Evolutionary conservation across 2,329 filamentous ascomycete genomes (phyloP).

Genomic region (Aspergillus novofumigatus): DNA sequence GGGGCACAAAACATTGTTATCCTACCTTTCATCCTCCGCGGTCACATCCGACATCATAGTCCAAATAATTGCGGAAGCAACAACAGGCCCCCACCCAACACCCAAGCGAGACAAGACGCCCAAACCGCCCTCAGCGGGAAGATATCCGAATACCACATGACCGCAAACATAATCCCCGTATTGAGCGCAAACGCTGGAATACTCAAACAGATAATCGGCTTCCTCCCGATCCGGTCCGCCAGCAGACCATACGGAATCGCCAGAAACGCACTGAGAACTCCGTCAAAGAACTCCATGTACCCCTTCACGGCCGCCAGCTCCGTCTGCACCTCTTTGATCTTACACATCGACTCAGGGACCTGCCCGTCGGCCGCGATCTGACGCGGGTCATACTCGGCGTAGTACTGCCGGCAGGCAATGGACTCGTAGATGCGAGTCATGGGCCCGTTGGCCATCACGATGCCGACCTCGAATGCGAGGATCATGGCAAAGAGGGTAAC

Average conservation of each 20-base stretch:
- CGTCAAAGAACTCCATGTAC: conserved; percentile 48
- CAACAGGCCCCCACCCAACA: conserved; percentile 46
- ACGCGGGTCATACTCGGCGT: conserved; percentile 38
- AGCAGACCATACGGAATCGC: conserved; percentile 49
- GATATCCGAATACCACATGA: conserved; percentile 36
- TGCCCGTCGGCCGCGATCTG: conserved; percentile 40
- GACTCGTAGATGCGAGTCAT: conserved; percentile 48
- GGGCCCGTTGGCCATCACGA: conserved; percentile 42
- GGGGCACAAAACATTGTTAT: background rate
- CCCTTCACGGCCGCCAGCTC: conserved; percentile 49
- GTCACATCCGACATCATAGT: conserved; percentile 52
- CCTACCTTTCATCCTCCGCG: conserved; percentile 41
- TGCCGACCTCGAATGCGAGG: conserved; percentile 43
- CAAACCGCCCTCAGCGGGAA: conserved; percentile 47
- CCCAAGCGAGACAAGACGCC: conserved; percentile 44
- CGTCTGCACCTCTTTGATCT: conserved; percentile 46
- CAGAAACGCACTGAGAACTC: conserved; percentile 40
- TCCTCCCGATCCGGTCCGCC: conserved; percentile 47
- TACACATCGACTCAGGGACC: conserved; percentile 48
- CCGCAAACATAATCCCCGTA: conserved; percentile 27
- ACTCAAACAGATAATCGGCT: conserved; percentile 41
- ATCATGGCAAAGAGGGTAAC: conserved; percentile 42
- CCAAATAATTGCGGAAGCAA: conserved; percentile 45
- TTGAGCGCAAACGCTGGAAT: conserved; percentile 40
- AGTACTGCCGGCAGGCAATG: conserved; percentile 47